Base-by-base conservation (phyloP, 129 eudicot genomes). In the Saussurea involucrata region DNA sequence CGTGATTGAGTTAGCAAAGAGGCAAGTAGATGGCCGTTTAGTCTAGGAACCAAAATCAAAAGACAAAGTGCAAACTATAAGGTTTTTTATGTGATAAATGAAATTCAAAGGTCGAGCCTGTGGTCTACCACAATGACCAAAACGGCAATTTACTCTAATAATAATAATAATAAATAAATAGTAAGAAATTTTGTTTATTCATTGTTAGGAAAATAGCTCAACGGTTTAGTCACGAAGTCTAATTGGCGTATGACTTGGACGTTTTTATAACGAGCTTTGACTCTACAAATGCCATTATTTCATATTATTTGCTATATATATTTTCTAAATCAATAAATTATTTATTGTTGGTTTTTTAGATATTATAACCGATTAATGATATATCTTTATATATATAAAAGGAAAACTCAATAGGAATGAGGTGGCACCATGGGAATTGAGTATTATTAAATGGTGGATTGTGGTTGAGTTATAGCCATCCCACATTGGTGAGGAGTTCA, bases 191-290 rank as follows among this genome's bases (percentile, higher is more conserved):
- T 64, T 36, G 11, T 20, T 33, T 76, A 49, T 46, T 5, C 22
- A 53, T 53, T 17, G 68, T 76, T 76, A 76, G 70, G 33, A 46
- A 33, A 46, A 13, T 68, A 68, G 81, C 75, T 77, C 75, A 77
- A 77, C 81, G 68, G 68, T 77, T 32, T 58, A 27, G 75, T 77
- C 69, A 68, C 69, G 75, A 77, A 46, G 49, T 67, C 66, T 49
- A 57, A 76, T 67, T 66, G 81, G 21, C 75, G 31, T 24, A 0
- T 74, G 40, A 63, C 60, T 36, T 13, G 61, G 61, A 61, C 60
- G 31, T 31, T 42, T 42, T 18, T 8, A 9, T 25, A 1, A 44
- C 27, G 12, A 74, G 4, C 12, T 63, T 75, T 74, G 79, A 74
- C 63, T 37, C 63, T 13, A 17, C 7, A 53, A 53, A 53, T 53